Conservation (phyloP, 208 protist species). For the Angomonas desouzai region DNA sequence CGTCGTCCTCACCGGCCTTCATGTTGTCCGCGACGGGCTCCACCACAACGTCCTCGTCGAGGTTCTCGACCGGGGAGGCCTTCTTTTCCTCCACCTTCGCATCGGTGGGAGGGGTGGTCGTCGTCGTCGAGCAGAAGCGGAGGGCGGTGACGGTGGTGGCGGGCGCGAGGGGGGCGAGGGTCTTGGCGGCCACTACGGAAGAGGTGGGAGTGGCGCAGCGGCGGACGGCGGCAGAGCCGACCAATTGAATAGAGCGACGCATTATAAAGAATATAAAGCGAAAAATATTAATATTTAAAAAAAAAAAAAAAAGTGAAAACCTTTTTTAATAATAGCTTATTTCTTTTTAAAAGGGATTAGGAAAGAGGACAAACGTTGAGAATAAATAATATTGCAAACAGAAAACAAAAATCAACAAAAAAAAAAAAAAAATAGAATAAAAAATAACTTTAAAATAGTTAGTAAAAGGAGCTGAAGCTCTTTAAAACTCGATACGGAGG, state of each 20-base stretch:
- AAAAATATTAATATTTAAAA: conserved; percentile 14
- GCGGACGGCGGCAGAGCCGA: conserved; percentile 12
- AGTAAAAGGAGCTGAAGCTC: no score
- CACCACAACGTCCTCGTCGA: conserved; percentile 86
- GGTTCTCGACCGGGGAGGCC: conserved; percentile 27
- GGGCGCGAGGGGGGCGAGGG: conserved; percentile 4
- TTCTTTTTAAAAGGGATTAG: no score
- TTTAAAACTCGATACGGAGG: no score
- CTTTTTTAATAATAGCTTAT: conserved; percentile 1
- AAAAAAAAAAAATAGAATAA: conserved; percentile 20
- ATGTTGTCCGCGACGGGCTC: conserved; percentile 51
- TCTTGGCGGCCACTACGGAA: not conserved
- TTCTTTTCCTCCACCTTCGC: conserved; percentile 17
- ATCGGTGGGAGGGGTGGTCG: not conserved
- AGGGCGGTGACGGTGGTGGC: conserved; percentile 9
- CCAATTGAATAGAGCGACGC: conserved; percentile 37
- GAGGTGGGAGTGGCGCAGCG: conserved; percentile 6
- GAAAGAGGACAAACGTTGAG: not conserved
- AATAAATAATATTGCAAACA: conserved; percentile 7
- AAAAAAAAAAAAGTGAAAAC: conserved; percentile 5
- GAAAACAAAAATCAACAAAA: conserved; percentile 2
- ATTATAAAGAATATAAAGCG: conserved; percentile 22
- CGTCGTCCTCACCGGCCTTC: conserved; percentile 18
- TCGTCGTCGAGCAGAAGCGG: conserved; percentile 15
- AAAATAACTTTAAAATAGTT: no score